These are phyloP conservation scores for Paecilomyces formosus DNA, from an alignment of 2,329 filamentous ascomycete species.

Conservation along the genomic window DNA sequence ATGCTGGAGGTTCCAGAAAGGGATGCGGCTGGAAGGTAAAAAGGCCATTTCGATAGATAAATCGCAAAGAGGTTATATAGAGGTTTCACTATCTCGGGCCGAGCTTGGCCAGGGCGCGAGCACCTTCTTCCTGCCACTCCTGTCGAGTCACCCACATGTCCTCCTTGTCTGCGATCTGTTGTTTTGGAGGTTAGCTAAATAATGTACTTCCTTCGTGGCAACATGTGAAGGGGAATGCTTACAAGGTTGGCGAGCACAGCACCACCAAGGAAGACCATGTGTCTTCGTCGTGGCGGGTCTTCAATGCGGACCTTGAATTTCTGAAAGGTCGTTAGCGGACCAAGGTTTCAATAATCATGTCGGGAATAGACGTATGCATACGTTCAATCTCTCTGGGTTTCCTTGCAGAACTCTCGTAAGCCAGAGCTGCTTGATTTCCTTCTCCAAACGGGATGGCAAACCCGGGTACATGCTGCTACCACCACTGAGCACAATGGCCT, in stretches of 20 bases:
- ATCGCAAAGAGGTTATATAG: slow-evolving; percentile 5
- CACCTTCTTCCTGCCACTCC: slow-evolving; percentile 92
- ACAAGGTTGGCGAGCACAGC: slow-evolving; percentile 92
- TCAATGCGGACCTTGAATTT: slow-evolving; percentile 99
- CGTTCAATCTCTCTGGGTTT: slow-evolving; percentile 81
- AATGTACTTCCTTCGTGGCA: background rate
- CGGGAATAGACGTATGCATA: slow-evolving; percentile 28
- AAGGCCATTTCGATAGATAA: background rate
- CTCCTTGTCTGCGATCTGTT: slow-evolving; percentile 89
- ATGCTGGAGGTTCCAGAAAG: background rate
- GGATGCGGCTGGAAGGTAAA: background rate
- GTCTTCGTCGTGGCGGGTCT: slow-evolving; percentile 86
- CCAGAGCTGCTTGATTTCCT: slow-evolving; percentile 98
- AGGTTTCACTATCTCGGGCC: slow-evolving; percentile 62
- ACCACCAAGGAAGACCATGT: slow-evolving; percentile 99
- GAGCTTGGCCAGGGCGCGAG: slow-evolving; percentile 80
- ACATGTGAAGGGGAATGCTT: slow-evolving; percentile 25
- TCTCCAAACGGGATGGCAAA: slow-evolving; percentile 87
- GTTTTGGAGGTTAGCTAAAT: slow-evolving; percentile 6
- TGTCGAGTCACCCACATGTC: slow-evolving; percentile 98
- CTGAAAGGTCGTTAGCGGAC: slow-evolving; percentile 27
- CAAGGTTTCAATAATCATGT: background rate
- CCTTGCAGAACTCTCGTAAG: slow-evolving; percentile 82
- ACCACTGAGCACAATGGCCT: slow-evolving; percentile 92
- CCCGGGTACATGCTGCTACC: slow-evolving; percentile 99